These are phyloP conservation scores for Ogataea nonfermentans DNA, from an alignment of 805 yeast species.

Conservation along the genomic window DNA sequence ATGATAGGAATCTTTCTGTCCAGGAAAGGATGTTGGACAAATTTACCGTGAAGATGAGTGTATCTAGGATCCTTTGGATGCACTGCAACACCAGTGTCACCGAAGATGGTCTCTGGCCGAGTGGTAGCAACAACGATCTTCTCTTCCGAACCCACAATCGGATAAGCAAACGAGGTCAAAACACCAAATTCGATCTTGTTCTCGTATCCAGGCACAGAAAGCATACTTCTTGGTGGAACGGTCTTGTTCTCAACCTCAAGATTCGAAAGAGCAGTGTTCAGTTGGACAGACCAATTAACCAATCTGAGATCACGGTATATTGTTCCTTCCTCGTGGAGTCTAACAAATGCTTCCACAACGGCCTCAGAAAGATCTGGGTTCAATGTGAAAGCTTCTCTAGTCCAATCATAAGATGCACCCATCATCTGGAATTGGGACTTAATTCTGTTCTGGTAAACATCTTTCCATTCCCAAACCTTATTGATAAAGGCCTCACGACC, in stretches of 20 bases:
- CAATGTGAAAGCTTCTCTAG: conserved; percentile 89
- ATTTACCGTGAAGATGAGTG: conserved; percentile 92
- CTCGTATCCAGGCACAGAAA: conserved; percentile 88
- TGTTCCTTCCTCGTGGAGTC: conserved; percentile 89
- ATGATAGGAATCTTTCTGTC: conserved; percentile 84
- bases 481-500: conserved; percentile 89
- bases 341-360: conserved; percentile 88
- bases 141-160: conserved; percentile 82
- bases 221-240: conserved; percentile 72
- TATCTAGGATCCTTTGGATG: conserved; percentile 95
- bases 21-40: conserved; percentile 84
- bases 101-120: conserved; percentile 97
- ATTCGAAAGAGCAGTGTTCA: conserved; percentile 94
- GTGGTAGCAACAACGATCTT: conserved; percentile 92
- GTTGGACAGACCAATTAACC: conserved; percentile 94
- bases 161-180: conserved; percentile 91
- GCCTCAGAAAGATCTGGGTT: conserved; percentile 74
- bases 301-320: conserved; percentile 91
- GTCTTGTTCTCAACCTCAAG: conserved; percentile 94
- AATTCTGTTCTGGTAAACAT: conserved; percentile 83
- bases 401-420: conserved; percentile 98
- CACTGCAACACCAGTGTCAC: conserved; percentile 97
- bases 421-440: conserved; percentile 78
- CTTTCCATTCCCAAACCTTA: conserved; percentile 98
- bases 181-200: conserved; percentile 94